Base-by-base conservation (phyloP, 345 rosid species). In the Camelina hispida region DNA sequence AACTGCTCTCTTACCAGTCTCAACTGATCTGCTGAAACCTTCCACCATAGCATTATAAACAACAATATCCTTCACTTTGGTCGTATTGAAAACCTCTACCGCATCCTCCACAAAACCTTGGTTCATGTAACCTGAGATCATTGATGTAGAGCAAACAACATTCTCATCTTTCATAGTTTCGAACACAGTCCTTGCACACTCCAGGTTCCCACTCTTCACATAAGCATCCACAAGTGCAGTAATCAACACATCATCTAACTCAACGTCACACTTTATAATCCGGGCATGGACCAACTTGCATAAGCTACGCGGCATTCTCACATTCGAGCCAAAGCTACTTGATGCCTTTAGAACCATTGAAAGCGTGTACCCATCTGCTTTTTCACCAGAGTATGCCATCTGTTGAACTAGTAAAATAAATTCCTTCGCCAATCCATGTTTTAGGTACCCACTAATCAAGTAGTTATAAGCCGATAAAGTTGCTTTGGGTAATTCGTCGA, bases 11-110 rank as follows among this genome's bases (percentile, higher is more conserved):
- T 50, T 53, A 56, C 87, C 88, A 17, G 88, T 86, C 67, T 80
- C 89, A 37, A 50, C 73, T 4, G 84, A 84, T 63, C 79, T 87
- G 71, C 98, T 94, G 30, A 87, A 94, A 46, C 95, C 97, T 88
- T 94, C 98, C 37, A 94, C 86, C 96, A 90, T 88, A 40, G 97
- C 93, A 84, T 94, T 94, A 75, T 83, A 94, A 66, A 90, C 97
- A 5, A 94, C 97, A 13, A 86, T 35, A 76, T 94, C 97, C 43
- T 91, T 94, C 68, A 79, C 83, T 35, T 66, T 40, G 0, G 93
- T 86, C 42, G 71, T 58, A 44, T 44, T 48, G 66, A 87, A 94
- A 38, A 94, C 80, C 74, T 83, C 88, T 70, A 91, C 89, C 1
- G 95, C 96, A 50, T 89, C 84, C 23, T 80, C 84, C 3, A 86